A percentile compares a stretch with the other conserved stretches of the same genome.
Evolutionary conservation across 129 eudicot genomes (phyloP).

Genomic region (Artemisia annua): DNA sequence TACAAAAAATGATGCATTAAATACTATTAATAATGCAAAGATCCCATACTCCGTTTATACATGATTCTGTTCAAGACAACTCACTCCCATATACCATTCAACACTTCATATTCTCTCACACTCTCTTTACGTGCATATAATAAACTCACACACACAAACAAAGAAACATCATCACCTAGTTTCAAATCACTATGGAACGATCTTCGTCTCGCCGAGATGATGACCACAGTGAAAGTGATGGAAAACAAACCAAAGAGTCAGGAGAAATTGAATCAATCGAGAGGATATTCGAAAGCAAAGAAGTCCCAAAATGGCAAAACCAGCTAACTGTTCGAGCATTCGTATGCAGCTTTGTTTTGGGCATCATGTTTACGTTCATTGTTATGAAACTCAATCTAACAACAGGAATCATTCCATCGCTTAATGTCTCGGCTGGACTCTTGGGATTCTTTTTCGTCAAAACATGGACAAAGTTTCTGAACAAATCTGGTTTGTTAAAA

Average conservation of each 20-base stretch:
- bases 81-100: constrained; percentile 23
- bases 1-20: constrained; percentile 21
- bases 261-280: constrained; percentile 54
- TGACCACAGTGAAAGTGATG: constrained; percentile 30
- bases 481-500: constrained; percentile 61
- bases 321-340: constrained; percentile 86
- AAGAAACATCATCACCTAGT: neutral
- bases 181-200: constrained; percentile 28
- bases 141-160: neutral
- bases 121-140: constrained; percentile 4
- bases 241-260: constrained; percentile 30
- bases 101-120: constrained; percentile 17
- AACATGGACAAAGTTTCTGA: constrained; percentile 79
- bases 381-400: constrained; percentile 96
- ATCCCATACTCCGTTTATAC: constrained; percentile 23
- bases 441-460: constrained; percentile 89
- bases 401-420: constrained; percentile 90
- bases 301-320: constrained; percentile 81
- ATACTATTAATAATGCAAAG: constrained; percentile 24
- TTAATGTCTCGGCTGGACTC: constrained; percentile 91
- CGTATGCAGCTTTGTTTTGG: constrained; percentile 55
- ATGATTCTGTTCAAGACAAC: constrained; percentile 21
- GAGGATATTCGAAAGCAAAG: constrained; percentile 61
- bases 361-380: constrained; percentile 80
- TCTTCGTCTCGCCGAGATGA: constrained; percentile 35